phyloP scores from a whole-genome alignment of 441 rosid species.

The Eutrema salsugineum region DNA sequence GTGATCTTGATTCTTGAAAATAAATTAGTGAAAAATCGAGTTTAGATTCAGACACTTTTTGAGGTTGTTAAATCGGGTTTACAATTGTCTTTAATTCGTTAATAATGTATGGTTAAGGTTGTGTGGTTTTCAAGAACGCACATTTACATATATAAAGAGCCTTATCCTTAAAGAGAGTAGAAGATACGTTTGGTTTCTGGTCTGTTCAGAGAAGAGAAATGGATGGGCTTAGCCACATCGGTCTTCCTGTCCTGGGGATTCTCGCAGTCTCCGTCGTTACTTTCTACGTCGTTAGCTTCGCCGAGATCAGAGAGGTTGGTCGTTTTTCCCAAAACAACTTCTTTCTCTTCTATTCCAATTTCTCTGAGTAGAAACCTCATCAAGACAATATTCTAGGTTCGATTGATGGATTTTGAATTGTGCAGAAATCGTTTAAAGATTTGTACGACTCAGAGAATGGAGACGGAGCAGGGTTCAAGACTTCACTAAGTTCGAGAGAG shows the following conservation, averaged over 20 bases:
- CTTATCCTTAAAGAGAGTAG: slow-evolving; percentile 15
- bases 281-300: slow-evolving; percentile 61
- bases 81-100: neutral
- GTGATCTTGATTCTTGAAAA: neutral
- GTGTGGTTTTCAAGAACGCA: slow-evolving; percentile 1
- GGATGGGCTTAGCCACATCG: slow-evolving; percentile 59
- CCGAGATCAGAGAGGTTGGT: slow-evolving; percentile 61
- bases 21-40: neutral
- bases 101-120: neutral
- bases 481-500: slow-evolving; percentile 50
- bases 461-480: slow-evolving; percentile 39
- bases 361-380: neutral
- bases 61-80: neutral
- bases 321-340: neutral
- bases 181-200: neutral
- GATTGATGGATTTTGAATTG: neutral
- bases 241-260: slow-evolving; percentile 57
- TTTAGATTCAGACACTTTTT: neutral
- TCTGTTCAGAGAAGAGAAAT: slow-evolving; percentile 21
- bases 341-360: neutral
- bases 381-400: neutral
- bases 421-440: slow-evolving; percentile 61
- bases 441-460: slow-evolving; percentile 44
- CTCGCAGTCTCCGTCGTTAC: slow-evolving; percentile 62
- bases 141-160: neutral